Evolutionary conservation across 2,329 filamentous ascomycete species (phyloP), one percentile per base, ranked within the genome.

Genomic region (Cladosporium sphaerospermum): DNA sequence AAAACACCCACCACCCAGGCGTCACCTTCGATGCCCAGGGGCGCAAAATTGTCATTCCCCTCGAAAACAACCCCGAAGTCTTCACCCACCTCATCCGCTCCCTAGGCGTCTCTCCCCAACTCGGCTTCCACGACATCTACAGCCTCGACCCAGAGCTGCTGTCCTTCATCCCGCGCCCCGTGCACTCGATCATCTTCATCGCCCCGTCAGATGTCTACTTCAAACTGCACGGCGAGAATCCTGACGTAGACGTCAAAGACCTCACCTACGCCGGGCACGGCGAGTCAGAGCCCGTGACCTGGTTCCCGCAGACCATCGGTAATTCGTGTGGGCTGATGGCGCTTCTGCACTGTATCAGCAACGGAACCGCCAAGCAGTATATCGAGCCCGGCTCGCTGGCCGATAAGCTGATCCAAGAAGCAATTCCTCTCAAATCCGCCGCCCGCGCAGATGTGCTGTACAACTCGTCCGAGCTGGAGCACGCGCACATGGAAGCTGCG

Each of bases 261-360:
- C 56, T 66, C 54, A 62, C 56, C 9, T 82, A 82, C 58, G 59
- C 69, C 3, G 73, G 72, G 9, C 72, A 61, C 16, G 79, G 79
- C 18, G 63, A 69, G 0, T 58, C 69, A 2, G 78, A 82, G 54
- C 77, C 78, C 0, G 73, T 81, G 4, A 66, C 82, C 18, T 83
- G 79, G 79, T 81, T 80, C 64, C 75, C 73, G 55, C 80, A 83
- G 59, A 82, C 77, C 1, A 81, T 82, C 53, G 72, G 75, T 13
- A 71, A 83, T 59, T 77, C 79, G 0, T 83, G 81, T 59, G 81
- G 80, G 0, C 68, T 78, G n/a, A 81, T 83, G 55, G 79, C 75
- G 2, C 64, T 82, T 1, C 64, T 83, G 2, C 80, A 83, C 61
- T 71, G 72, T 55, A 59, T 81, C 18, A 68, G 73, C 45, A 84